Conservation (phyloP, 768 basidiomycete species). For the Macrolepiota albuminosa region DNA sequence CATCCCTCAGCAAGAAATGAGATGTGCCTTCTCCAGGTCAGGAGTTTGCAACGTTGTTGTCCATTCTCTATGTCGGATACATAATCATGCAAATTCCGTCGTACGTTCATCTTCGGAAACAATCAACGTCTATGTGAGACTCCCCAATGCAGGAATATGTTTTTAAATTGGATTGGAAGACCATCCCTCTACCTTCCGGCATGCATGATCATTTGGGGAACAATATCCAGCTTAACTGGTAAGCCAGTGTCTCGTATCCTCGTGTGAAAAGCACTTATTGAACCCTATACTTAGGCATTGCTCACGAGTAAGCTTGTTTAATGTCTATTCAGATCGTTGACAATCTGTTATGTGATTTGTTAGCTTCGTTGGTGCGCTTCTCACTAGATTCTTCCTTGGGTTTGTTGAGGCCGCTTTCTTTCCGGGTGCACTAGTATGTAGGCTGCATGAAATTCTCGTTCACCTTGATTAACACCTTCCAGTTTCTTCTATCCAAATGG, state of each 20-base stretch:
- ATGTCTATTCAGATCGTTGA: not conserved
- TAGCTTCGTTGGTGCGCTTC: constrained; percentile 61
- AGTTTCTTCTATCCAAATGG: constrained; percentile 63
- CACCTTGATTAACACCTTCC: not conserved
- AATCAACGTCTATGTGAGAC: not conserved
- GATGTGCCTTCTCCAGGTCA: constrained; percentile 13
- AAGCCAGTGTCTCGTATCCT: constrained; percentile 6
- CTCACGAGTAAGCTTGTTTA: constrained; percentile 14
- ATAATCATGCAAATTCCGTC: constrained; percentile 71
- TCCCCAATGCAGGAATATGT: constrained; percentile 50
- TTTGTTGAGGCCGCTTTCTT: constrained; percentile 71
- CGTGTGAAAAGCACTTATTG: not conserved
- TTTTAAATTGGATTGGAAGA: constrained; percentile 55
- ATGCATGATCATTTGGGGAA: constrained; percentile 68
- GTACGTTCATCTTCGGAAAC: constrained; percentile 28
- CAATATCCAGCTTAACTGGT: constrained; percentile 47
- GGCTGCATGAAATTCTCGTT: constrained; percentile 2
- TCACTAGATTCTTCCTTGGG: constrained; percentile 74
- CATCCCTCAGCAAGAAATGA: not conserved
- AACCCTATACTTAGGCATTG: constrained; percentile 10
- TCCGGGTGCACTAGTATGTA: constrained; percentile 51
- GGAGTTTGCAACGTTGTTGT: constrained; percentile 59
- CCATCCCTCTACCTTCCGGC: constrained; percentile 61
- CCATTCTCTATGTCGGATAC: constrained; percentile 64
- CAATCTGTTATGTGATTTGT: not conserved